Conservation (phyloP, 2,329 filamentous ascomycete genomes). For the Colletotrichum kahawae region DNA sequence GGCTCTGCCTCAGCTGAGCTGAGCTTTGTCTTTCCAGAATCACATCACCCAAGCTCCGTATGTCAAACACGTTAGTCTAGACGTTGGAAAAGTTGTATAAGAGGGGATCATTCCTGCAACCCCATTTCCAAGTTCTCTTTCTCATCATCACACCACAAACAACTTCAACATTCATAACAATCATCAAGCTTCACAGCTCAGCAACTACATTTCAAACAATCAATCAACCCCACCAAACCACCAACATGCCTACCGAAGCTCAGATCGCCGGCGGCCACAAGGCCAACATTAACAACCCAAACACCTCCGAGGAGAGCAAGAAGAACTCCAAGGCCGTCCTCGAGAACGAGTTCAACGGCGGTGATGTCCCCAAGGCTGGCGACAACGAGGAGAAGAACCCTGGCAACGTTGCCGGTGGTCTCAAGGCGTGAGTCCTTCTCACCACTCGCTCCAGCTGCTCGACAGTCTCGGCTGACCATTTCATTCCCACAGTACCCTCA, state of each 20-base stretch:
- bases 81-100: slow-evolving; percentile 5
- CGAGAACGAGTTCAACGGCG: slow-evolving; percentile 52
- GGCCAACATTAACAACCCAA: slow-evolving; percentile 62
- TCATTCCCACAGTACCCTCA: slow-evolving; percentile 44
- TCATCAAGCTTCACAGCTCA: neutral
- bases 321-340: slow-evolving; percentile 58
- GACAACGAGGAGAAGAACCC: slow-evolving; percentile 53
- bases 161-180: neutral
- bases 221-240: neutral
- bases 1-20: neutral
- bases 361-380: slow-evolving; percentile 36
- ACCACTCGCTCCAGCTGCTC: no score
- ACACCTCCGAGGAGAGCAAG: slow-evolving; percentile 60
- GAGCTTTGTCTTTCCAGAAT: neutral
- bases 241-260: slow-evolving; percentile 52
- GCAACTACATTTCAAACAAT: neutral
- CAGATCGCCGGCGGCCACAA: slow-evolving; percentile 64
- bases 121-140: neutral
- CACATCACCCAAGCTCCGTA: neutral
- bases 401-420: slow-evolving; percentile 55
- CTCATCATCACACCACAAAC: neutral
- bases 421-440: slow-evolving; percentile 50
- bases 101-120: neutral
- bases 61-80: neutral
- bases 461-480: neutral